Evolutionary conservation across 1,139 yeast genomes (phyloP).

Genomic region (Hyphopichia burtonii): DNA sequence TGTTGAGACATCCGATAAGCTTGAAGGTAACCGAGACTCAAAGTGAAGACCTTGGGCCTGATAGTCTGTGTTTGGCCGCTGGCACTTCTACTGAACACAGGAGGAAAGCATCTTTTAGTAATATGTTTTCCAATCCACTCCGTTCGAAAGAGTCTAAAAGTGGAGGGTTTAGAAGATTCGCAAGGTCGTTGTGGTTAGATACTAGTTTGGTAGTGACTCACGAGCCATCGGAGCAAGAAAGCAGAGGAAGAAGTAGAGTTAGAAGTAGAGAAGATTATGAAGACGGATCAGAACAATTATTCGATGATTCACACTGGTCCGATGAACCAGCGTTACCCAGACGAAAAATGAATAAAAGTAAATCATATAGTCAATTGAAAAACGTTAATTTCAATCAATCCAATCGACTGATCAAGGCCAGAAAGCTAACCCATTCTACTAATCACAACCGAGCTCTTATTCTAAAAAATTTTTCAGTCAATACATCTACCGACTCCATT

Average conservation of each 20-base stretch:
- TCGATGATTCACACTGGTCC: neutral
- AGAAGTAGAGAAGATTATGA: neutral
- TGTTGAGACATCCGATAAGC: no score
- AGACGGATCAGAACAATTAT: neutral
- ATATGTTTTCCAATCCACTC: neutral
- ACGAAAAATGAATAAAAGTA: neutral
- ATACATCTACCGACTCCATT: conserved; percentile 48
- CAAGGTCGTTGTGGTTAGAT: conserved; percentile 1
- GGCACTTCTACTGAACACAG: neutral
- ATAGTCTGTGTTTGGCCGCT: neutral
- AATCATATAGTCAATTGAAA: neutral
- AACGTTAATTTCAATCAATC: neutral
- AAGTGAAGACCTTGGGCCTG: neutral
- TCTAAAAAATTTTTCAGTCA: conserved; percentile 15
- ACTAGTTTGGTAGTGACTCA: no score
- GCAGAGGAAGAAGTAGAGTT: neutral
- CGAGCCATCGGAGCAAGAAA: no score
- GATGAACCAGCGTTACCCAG: neutral
- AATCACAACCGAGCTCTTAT: conserved; percentile 14
- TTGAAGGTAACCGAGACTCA: neutral
- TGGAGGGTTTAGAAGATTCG: neutral
- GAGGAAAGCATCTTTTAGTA: neutral
- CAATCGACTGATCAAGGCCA: neutral
- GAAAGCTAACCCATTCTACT: neutral
- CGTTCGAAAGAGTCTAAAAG: neutral